Percentiles rank a stretch among this genome's conserved stretches.
Evolutionary conservation across 176 grass and related monocot species (phyloP).

Genomic region (Phragmites australis): DNA sequence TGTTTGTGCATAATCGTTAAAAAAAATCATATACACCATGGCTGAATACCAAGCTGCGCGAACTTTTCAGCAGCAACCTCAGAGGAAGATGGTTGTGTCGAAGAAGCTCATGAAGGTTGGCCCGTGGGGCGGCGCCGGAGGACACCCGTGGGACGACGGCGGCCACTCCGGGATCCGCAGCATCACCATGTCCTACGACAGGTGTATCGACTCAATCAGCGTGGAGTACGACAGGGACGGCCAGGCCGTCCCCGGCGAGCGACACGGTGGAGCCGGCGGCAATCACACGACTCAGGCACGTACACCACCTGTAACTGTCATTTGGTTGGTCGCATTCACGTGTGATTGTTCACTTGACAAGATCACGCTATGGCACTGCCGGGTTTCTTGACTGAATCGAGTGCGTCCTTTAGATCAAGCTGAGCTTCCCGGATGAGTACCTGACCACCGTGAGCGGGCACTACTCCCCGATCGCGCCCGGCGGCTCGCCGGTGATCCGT

Average conservation of each 20-base stretch:
- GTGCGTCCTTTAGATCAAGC: constrained; percentile 25
- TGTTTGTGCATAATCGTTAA: not conserved
- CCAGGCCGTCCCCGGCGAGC: constrained; percentile 29
- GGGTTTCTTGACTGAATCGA: not conserved
- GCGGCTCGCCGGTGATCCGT: constrained; percentile 40
- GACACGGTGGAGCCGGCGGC: constrained; percentile 37
- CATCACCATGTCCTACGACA: constrained; percentile 51
- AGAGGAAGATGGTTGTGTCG: constrained; percentile 45
- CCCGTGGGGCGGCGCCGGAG: constrained; percentile 50
- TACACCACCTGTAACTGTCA: not conserved
- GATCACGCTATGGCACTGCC: not conserved
- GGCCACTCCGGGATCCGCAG: constrained; percentile 45
- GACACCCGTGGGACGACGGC: constrained; percentile 50
- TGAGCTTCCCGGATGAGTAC: constrained; percentile 45
- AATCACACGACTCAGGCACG: constrained; percentile 42
- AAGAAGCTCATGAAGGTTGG: constrained; percentile 57
- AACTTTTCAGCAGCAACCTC: not conserved
- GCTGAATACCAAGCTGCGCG: not conserved
- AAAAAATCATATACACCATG: not conserved
- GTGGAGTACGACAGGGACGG: constrained; percentile 49
- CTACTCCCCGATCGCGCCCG: constrained; percentile 22
- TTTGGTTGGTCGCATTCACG: not conserved
- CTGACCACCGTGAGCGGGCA: constrained; percentile 45
- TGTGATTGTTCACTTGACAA: not conserved
- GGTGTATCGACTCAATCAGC: constrained; percentile 37